These are phyloP conservation scores for Rozella allomycis DNA, from an alignment of 371 early-diverging fungal species.

Conservation along the genomic window DNA sequence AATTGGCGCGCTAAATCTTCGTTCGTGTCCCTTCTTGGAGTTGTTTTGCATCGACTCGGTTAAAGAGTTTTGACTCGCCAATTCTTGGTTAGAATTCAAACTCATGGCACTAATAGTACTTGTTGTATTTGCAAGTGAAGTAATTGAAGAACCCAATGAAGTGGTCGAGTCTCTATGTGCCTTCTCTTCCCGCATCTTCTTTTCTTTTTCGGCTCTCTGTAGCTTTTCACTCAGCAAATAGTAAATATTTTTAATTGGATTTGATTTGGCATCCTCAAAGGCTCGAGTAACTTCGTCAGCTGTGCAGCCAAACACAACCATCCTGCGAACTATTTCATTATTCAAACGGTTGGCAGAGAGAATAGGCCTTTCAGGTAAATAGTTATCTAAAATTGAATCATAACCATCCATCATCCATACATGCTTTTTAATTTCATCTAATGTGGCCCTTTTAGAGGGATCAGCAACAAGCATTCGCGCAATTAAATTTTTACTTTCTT, in stretches of 20 bases:
- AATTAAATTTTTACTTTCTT: slow-evolving; percentile 21
- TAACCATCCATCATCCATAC: slow-evolving; percentile 28
- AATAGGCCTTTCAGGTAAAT: slow-evolving; percentile 16
- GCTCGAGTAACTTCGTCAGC: slow-evolving; percentile 13
- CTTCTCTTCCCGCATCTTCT: slow-evolving; percentile 2
- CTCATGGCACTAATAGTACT: no score
- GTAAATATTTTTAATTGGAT: slow-evolving; percentile 24
- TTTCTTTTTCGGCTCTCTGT: slow-evolving; percentile 13
- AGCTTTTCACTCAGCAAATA: slow-evolving; percentile 25
- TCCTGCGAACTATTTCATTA: slow-evolving; percentile 13
- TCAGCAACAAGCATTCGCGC: slow-evolving; percentile 23
- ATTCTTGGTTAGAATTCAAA: no score
- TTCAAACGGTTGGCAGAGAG: slow-evolving; percentile 6
- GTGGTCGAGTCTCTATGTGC: no score
- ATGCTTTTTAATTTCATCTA: slow-evolving; percentile 22
- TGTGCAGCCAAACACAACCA: slow-evolving; percentile 19
- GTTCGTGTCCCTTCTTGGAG: no score
- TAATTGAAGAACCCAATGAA: no score
- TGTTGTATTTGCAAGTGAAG: no score
- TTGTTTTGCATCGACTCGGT: no score
- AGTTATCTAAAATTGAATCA: slow-evolving; percentile 12
- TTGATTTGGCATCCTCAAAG: slow-evolving; percentile 10
- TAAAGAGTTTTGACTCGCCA: no score
- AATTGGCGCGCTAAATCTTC: no score
- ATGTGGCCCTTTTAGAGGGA: slow-evolving; percentile 23